Evolutionary conservation across 768 basidiomycete genomes (phyloP), one percentile per base, ranked within the genome.

Genomic region (Tylopilus vinaceipallidus): DNA sequence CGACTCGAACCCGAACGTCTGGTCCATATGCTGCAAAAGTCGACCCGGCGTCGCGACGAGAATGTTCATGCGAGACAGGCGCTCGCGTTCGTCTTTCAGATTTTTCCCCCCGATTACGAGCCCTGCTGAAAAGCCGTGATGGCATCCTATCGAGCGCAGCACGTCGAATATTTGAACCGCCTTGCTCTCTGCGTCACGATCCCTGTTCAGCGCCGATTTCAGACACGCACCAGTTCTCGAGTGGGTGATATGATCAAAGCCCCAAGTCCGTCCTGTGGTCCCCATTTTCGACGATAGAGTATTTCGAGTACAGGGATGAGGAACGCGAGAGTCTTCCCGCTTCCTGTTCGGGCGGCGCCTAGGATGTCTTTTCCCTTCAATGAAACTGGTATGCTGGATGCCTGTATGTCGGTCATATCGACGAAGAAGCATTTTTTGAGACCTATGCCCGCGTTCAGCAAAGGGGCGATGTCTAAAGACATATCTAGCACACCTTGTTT

Each of bases 111-210:
- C 95, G 36, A 99, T 99, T 16, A 98, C 86, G 12, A 98, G 73
- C 0, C 95, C 95, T 0, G 95, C 95, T 6, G 92, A 95, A 69
- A 98, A 95, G 16, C 79, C 76, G 60, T 99, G 95, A 59, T 85
- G 85, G 38, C 87, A 85, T 3, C 97, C 97, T 50, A 98, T 89
- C 35, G 89, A 87, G n/a, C 92, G 82, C 24, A 99, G 68, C 7
- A 98, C 94, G 39, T 95, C 92, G 64, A 98, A 99, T 51, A 98
- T 99, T 75, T 99, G 97, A 16, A 98, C 90, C 2, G 95, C 95
- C 92, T 94, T 52, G 43, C 27, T 24, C n/a, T n/a, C 34, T 6
- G 17, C 16, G 48, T 60, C 29, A 54, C 32, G 41, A 48, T 39
- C 22, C 36, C 23, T n/a, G 29, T 38, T 38, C 13, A 26, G 23